Base-by-base conservation (phyloP, 148 eudicot genomes). In the Linanthus parryae region DNA sequence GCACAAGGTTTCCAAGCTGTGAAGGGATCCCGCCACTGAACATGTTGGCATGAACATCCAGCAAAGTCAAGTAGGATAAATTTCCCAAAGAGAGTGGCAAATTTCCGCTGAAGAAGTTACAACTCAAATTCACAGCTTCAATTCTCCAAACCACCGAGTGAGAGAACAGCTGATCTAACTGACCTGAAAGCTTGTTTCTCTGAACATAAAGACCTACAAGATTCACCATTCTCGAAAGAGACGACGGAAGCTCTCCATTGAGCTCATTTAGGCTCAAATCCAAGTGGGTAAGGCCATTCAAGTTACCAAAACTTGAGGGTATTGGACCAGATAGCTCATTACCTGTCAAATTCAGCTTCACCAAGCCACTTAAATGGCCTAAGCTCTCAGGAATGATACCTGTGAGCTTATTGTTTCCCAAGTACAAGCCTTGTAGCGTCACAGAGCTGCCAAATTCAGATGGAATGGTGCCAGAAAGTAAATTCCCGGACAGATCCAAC, bases 41-140 rank as follows among this genome's bases (percentile, higher is more conserved):
- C 25, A 41, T 24, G 43, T 77, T 77, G 5, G 71, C 58, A 42
- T 77, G 82, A 33, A 77, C 55, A 69, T 77, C 82, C 70, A 77
- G 52, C 0, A 47, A 64, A 2, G 69, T 66, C 54, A 73, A 57
- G 39, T 69, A 73, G 0, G 79, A 66, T 69, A 70, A n/a, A 21
- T 77, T 77, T 3, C 79, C 79, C 56, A 77, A 33, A 11, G 70
- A 63, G 11, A 8, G 31, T 14, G 83, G 79, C 65, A 73, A 51
- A 39, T 26, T 46, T 0, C 83, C 83, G 8, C 12, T 27, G 5
- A 73, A 51, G 20, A 65, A 41, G 41, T 73, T 77, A 37, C 42
- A n/a, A 39, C 83, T 70, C 52, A 77, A 35, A 57, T 77, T 70
- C 24, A 59, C 50, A 29, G 57, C 48, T 40, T 73, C 71, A 31